phyloP scores from a whole-genome alignment of 75 land plant genomes.

The Picea glauca region DNA sequence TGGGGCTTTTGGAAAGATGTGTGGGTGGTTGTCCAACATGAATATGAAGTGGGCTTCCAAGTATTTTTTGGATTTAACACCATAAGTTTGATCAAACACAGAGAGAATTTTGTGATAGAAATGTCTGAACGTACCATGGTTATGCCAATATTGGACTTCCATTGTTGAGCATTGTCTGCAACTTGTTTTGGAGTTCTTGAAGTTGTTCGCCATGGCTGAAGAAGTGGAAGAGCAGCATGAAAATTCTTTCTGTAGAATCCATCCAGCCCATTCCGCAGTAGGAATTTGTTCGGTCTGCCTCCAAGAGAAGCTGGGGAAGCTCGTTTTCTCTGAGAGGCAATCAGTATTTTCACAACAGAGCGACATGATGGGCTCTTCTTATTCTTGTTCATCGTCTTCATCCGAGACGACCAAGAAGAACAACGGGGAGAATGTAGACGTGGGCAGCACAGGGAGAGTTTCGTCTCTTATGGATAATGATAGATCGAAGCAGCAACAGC shows the following conservation, averaged over 20 bases:
- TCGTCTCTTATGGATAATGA: constrained; percentile 1
- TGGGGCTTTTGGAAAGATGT: no score
- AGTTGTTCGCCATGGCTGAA: not conserved
- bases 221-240: not conserved
- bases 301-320: constrained; percentile 65
- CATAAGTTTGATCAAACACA: no score
- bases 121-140: no score
- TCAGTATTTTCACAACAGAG: constrained; percentile 15
- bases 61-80: no score
- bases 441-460: constrained; percentile 3
- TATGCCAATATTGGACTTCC: no score
- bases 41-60: no score
- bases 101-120: no score
- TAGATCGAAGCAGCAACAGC: constrained; percentile 7
- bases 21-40: no score
- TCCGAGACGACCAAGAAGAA: constrained; percentile 16
- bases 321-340: constrained; percentile 36
- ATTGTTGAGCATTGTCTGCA: no score
- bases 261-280: constrained; percentile 46
- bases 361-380: constrained; percentile 19
- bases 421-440: not conserved
- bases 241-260: constrained; percentile 33
- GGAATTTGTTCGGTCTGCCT: constrained; percentile 69
- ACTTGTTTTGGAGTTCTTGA: no score
- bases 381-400: constrained; percentile 26